Evolutionary conservation across 495 filamentous ascomycete species (phyloP).

Genomic region (Filosporella fistucella): DNA sequence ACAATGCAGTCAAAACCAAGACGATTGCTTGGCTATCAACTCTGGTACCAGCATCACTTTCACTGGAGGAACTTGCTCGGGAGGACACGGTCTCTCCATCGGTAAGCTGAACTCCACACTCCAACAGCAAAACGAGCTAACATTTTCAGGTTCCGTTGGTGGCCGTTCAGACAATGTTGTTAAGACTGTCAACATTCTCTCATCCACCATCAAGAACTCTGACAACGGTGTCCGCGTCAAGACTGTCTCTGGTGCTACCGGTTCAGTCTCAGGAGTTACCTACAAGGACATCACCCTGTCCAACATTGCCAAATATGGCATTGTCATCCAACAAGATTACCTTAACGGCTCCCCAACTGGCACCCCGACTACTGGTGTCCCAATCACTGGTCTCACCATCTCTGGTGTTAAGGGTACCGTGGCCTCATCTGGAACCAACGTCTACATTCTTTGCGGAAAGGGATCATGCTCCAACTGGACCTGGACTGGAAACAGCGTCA

Average conservation of each 20-base stretch:
- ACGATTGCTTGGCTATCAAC: constrained; percentile 62
- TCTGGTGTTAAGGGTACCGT: constrained; percentile 47
- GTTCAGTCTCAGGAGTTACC: constrained; percentile 52
- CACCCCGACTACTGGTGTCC: constrained; percentile 53
- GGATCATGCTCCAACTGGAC: constrained; percentile 43
- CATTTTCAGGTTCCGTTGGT: constrained; percentile 60
- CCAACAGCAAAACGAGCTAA: no score
- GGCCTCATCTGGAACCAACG: constrained; percentile 31
- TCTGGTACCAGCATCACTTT: constrained; percentile 50
- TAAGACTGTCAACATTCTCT: constrained; percentile 46
- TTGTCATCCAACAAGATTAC: constrained; percentile 68
- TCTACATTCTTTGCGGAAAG: constrained; percentile 51
- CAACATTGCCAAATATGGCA: constrained; percentile 56
- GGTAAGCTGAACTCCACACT: no score
- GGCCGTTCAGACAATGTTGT: constrained; percentile 58
- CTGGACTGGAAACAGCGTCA: constrained; percentile 39
- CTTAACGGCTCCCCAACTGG: constrained; percentile 58
- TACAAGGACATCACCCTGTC: constrained; percentile 55
- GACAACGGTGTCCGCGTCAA: constrained; percentile 60
- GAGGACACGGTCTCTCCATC: constrained; percentile 56
- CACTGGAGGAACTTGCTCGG: constrained; percentile 45
- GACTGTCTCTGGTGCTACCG: constrained; percentile 50
- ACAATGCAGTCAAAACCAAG: constrained; percentile 46
- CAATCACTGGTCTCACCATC: constrained; percentile 56
- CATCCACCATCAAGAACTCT: constrained; percentile 48